These are phyloP conservation scores for Abrus precatorius DNA, from an alignment of 306 rosid genomes.

Conservation along the genomic window DNA sequence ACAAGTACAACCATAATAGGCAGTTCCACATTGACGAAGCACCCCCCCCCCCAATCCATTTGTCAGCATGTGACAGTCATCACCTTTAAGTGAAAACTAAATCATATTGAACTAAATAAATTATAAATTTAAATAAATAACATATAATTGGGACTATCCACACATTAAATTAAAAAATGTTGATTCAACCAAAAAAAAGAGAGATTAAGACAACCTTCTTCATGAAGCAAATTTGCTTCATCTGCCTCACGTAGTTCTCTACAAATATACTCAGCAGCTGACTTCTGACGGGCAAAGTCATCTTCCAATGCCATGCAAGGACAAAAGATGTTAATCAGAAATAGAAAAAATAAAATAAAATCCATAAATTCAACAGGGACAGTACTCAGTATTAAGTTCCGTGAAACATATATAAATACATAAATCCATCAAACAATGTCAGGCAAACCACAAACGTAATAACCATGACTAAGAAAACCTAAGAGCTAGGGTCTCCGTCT, in stretches of 20 bases:
- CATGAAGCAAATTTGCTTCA: conserved; percentile 87
- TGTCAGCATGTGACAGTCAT: conserved; percentile 9
- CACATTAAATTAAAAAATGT: conserved; percentile 16
- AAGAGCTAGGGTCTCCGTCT: conserved; percentile 18
- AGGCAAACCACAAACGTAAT: background rate
- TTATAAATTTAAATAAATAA: background rate
- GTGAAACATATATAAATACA: conserved; percentile 1
- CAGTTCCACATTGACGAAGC: background rate
- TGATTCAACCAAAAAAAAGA: background rate
- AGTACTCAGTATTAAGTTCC: background rate
- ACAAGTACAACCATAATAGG: conserved; percentile 16
- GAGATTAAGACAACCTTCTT: conserved; percentile 70
- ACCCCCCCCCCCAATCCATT: background rate
- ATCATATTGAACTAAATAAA: conserved; percentile 25
- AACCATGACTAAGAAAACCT: conserved; percentile 12
- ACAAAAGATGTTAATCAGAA: conserved; percentile 48
- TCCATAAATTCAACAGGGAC: background rate
- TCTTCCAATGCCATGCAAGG: conserved; percentile 59
- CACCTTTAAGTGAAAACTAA: conserved; percentile 26
- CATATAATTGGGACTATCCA: conserved; percentile 2
- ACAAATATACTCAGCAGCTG: conserved; percentile 68
- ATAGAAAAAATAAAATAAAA: conserved; percentile 9
- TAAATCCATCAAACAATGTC: conserved; percentile 21
- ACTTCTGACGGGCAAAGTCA: conserved; percentile 67
- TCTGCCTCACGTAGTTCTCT: conserved; percentile 80